Percentiles rank a stretch among this genome's conserved stretches.
phyloP scores from a whole-genome alignment of 306 rosid genomes.

The Ormosia semicastrata region DNA sequence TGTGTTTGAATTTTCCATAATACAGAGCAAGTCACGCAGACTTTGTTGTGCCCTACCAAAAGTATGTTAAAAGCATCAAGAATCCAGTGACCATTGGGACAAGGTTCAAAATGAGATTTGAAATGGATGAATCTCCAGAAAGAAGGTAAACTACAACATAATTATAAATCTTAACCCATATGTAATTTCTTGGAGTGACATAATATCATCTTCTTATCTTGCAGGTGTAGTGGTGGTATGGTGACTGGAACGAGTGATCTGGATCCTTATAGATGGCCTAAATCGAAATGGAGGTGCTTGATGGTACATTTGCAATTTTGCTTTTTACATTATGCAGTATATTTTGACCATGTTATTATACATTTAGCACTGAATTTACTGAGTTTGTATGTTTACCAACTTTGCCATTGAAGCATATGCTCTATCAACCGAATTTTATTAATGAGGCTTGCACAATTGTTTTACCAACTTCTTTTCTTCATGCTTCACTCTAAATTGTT shows the following conservation, averaged over 20 bases:
- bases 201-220: constrained; percentile 30
- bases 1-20: constrained; percentile 25
- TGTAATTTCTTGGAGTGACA: constrained; percentile 19
- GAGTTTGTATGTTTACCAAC: not conserved
- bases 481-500: not conserved
- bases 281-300: constrained; percentile 96
- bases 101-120: constrained; percentile 82
- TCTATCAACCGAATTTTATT: not conserved
- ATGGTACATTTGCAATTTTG: constrained; percentile 60
- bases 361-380: not conserved
- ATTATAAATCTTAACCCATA: constrained; percentile 4
- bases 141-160: constrained; percentile 57
- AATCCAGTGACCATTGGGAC: constrained; percentile 74
- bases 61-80: constrained; percentile 63
- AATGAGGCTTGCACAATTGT: not conserved
- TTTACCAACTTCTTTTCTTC: not conserved
- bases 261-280: constrained; percentile 92
- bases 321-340: not conserved
- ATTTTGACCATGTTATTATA: constrained; percentile 5
- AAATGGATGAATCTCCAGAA: constrained; percentile 93
- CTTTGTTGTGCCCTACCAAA: constrained; percentile 79
- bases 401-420: not conserved
- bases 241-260: constrained; percentile 77
- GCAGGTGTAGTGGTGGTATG: constrained; percentile 80
- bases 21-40: constrained; percentile 89